Conservation (phyloP, 805 yeast genomes). For the Candida ponderosae region DNA sequence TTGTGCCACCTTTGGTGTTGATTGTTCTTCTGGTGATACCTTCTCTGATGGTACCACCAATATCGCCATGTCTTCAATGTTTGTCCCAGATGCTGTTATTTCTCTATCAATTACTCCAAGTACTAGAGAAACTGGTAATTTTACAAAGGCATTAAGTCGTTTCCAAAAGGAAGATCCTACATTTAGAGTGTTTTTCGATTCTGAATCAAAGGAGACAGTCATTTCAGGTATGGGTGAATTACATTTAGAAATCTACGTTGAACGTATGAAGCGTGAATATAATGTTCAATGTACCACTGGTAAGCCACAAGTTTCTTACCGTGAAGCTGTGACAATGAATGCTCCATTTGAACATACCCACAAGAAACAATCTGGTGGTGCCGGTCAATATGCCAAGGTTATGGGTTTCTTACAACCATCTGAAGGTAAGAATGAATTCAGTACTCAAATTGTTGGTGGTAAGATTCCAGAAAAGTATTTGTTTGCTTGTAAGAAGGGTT, state of each 20-base stretch:
- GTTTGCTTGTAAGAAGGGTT: slow-evolving; percentile 91
- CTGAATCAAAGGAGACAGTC: slow-evolving; percentile 88
- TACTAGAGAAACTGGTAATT: slow-evolving; percentile 78
- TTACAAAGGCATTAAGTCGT: slow-evolving; percentile 93
- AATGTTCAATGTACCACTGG: slow-evolving; percentile 94
- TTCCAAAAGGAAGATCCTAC: slow-evolving; percentile 99
- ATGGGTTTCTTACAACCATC: slow-evolving; percentile 70
- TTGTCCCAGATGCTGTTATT: slow-evolving; percentile 97
- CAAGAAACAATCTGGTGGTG: slow-evolving; percentile 98
- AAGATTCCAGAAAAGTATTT: slow-evolving; percentile 92
- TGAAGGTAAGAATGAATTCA: slow-evolving; percentile 66
- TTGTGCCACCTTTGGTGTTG: slow-evolving; percentile 98
- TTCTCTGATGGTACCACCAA: slow-evolving; percentile 78
- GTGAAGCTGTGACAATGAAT: slow-evolving; percentile 77
- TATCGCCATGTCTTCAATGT: slow-evolving; percentile 96
- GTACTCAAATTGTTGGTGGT: slow-evolving; percentile 92
- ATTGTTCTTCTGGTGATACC: slow-evolving; percentile 98
- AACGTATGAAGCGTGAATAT: slow-evolving; percentile 96
- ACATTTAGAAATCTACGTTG: slow-evolving; percentile 95
- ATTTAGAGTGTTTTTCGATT: slow-evolving; percentile 84
- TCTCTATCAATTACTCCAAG: slow-evolving; percentile 87
- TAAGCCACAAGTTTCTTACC: slow-evolving; percentile 95
- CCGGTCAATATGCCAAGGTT: slow-evolving; percentile 98
- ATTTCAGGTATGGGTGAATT: slow-evolving; percentile 98
- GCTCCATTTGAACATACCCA: slow-evolving; percentile 88